Evolutionary conservation across 2,329 filamentous ascomycete genomes (phyloP).

Genomic region (Calycina herbarum): DNA sequence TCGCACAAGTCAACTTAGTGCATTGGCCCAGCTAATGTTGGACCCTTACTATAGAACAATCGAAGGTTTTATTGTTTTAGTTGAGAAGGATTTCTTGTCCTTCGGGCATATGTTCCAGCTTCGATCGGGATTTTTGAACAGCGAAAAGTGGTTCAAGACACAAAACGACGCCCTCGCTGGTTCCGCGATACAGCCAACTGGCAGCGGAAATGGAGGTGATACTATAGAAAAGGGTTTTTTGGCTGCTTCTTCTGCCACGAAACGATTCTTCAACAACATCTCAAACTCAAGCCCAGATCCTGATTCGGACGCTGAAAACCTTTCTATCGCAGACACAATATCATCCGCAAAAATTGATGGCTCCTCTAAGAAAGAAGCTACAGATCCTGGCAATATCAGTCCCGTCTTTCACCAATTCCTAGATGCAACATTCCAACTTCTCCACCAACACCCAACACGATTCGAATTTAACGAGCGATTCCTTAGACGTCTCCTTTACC

Average conservation of each 20-base stretch:
- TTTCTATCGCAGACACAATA: constrained; percentile 32
- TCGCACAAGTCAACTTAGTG: constrained; percentile 90
- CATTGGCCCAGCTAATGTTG: constrained; percentile 86
- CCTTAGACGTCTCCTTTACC: constrained; percentile 82
- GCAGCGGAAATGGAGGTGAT: constrained; percentile 54
- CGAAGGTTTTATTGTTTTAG: constrained; percentile 88
- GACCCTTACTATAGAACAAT: constrained; percentile 95
- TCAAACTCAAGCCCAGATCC: constrained; percentile 60
- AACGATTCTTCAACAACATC: constrained; percentile 84
- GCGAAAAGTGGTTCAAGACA: constrained; percentile 90
- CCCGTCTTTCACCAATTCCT: constrained; percentile 98
- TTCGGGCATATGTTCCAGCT: constrained; percentile 98
- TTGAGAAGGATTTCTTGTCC: constrained; percentile 97
- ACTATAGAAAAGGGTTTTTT: constrained; percentile 83
- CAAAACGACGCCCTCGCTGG: constrained; percentile 78
- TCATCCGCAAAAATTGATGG: constrained; percentile 40
- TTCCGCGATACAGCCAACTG: constrained; percentile 60
- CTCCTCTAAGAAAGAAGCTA: constrained; percentile 62
- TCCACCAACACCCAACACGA: constrained; percentile 79
- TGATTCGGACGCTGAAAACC: constrained; percentile 52
- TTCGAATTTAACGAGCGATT: constrained; percentile 98
- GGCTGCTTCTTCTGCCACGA: constrained; percentile 60
- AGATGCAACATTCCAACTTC: constrained; percentile 87
- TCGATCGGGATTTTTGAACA: constrained; percentile 82
- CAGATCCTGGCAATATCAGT: constrained; percentile 85